These are phyloP conservation scores for Solanum hybrid DNA, from an alignment of 305 asterid species.

Conservation along the genomic window DNA sequence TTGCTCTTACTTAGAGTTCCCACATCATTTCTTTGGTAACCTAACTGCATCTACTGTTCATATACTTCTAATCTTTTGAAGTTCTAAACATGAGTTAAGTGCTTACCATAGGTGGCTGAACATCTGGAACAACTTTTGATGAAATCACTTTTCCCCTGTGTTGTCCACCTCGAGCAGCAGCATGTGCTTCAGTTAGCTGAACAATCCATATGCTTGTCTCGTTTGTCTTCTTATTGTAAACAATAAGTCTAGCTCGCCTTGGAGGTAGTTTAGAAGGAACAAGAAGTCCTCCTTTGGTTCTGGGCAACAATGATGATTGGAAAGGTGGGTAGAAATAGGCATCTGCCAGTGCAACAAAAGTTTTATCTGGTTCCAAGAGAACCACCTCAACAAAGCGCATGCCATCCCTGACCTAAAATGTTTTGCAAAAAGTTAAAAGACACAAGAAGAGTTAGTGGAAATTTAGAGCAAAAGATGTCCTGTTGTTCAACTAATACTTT, in stretches of 20 bases:
- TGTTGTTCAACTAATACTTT: not conserved
- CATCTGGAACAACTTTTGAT: conserved; percentile 66
- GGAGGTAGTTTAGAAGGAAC: conserved; percentile 89
- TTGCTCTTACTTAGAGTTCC: not conserved
- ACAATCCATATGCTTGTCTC: conserved; percentile 95
- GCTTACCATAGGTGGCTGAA: conserved; percentile 95
- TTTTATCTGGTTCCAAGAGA: conserved; percentile 83
- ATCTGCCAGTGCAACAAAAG: conserved; percentile 82
- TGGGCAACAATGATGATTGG: conserved; percentile 74
- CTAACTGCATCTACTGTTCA: not conserved
- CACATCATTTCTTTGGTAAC: not conserved
- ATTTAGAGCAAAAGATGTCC: conserved; percentile 1
- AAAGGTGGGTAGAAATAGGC: conserved; percentile 97
- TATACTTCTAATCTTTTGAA: not conserved
- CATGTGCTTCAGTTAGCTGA: conserved; percentile 89
- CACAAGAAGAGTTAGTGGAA: not conserved
- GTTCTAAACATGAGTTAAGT: not conserved
- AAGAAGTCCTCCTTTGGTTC: conserved; percentile 75
- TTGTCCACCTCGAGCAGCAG: conserved; percentile 90
- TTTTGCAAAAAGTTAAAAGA: not conserved
- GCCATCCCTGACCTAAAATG: conserved; percentile 80
- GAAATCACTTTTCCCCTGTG: conserved; percentile 92
- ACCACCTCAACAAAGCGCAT: conserved; percentile 90
- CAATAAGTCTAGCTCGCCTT: conserved; percentile 79
- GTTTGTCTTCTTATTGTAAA: conserved; percentile 81